These are phyloP conservation scores for Podochytrium sp. DNA, from an alignment of 192 early-diverging fungal genomes.

Conservation along the genomic window DNA sequence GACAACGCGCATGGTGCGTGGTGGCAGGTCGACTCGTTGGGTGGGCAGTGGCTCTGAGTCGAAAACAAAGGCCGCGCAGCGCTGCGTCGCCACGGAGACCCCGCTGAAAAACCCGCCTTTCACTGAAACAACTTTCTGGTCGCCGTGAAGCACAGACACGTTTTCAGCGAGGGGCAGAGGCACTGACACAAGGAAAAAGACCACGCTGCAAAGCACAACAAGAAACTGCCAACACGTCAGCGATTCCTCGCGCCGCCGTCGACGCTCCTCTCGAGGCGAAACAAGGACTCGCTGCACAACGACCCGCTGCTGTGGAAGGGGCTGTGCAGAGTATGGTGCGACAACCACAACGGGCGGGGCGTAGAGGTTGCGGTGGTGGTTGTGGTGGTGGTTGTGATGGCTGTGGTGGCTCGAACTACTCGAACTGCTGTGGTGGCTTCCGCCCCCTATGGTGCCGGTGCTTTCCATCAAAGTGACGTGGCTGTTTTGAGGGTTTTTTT, in stretches of 20 bases:
- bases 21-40: background rate
- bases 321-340: background rate
- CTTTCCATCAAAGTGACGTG: background rate
- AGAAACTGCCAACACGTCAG: conserved; percentile 2
- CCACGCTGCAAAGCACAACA: background rate
- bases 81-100: background rate
- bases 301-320: background rate
- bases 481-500: no score
- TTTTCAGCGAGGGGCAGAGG: background rate
- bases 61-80: background rate
- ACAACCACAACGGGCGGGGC: background rate
- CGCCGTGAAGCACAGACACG: background rate
- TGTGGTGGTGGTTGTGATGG: background rate
- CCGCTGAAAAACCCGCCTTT: background rate
- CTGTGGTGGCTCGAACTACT: background rate
- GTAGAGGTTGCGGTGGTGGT: background rate
- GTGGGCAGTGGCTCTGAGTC: background rate
- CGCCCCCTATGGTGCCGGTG: background rate
- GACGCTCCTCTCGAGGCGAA: background rate
- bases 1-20: background rate
- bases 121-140: background rate
- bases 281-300: background rate
- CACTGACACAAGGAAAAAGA: background rate
- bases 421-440: background rate
- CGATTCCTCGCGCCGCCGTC: background rate